These are phyloP conservation scores for Fusarium siculi DNA, from an alignment of 2,329 filamentous ascomycete genomes.

Conservation along the genomic window DNA sequence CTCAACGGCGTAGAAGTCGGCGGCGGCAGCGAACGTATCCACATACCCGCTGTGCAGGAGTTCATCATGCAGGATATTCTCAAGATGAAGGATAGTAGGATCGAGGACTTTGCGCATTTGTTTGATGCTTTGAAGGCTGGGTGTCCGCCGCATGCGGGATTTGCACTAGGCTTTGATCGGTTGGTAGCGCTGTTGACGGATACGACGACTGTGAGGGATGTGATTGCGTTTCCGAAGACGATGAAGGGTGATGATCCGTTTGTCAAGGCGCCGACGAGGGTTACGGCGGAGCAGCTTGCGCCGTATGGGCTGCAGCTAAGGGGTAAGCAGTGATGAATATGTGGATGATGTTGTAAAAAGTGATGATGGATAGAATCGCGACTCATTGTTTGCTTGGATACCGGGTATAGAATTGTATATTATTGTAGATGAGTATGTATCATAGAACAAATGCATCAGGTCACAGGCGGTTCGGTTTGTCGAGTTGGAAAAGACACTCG, in stretches of 20 bases:
- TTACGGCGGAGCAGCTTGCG: constrained; percentile 67
- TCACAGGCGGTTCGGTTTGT: too few species aligned
- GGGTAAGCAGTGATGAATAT: background rate
- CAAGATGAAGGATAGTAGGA: constrained; percentile 75
- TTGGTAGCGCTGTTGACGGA: constrained; percentile 83
- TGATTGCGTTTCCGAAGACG: constrained; percentile 97
- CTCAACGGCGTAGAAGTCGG: constrained; percentile 95
- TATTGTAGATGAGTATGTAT: constrained; percentile 7
- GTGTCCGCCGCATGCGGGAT: constrained; percentile 93
- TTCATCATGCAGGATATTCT: constrained; percentile 87
- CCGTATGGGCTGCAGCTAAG: constrained; percentile 58
- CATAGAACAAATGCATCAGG: background rate
- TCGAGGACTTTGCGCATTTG: constrained; percentile 87
- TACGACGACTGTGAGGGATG: constrained; percentile 83
- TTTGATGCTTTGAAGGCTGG: constrained; percentile 84
- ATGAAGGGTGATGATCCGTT: constrained; percentile 88
- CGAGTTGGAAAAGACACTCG: background rate
- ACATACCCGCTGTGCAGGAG: constrained; percentile 83
- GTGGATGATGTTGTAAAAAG: background rate
- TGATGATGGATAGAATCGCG: background rate
- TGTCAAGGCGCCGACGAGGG: constrained; percentile 78
- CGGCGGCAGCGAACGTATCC: constrained; percentile 92
- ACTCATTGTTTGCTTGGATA: background rate
- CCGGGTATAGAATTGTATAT: constrained; percentile 24
- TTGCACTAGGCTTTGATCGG: constrained; percentile 92